phyloP scores from a whole-genome alignment of 2,329 filamentous ascomycete species.

The Xylaria polymorpha region DNA sequence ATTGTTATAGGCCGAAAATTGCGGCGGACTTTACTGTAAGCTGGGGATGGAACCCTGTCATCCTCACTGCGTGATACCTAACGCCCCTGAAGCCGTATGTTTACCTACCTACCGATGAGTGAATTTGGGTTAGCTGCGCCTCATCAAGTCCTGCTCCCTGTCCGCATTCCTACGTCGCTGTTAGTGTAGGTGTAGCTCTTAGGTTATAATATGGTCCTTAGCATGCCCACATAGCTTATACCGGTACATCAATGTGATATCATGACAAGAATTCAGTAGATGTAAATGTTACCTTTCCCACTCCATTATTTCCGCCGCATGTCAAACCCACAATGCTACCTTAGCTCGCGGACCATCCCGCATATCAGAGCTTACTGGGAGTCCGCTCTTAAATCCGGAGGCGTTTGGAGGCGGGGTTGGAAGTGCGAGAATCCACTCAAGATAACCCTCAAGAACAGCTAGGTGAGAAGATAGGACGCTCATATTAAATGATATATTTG shows the following conservation, averaged over 20 bases:
- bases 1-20: no score
- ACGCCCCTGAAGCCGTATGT: neutral
- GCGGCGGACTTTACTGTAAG: no score
- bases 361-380: neutral
- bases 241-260: neutral
- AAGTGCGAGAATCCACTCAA: neutral
- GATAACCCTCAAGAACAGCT: neutral
- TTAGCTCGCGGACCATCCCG: slow-evolving; percentile 13
- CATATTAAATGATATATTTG: neutral
- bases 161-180: neutral
- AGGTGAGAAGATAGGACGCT: neutral
- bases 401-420: neutral
- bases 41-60: neutral
- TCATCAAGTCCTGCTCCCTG: neutral
- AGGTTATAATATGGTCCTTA: neutral
- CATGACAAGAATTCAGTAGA: neutral
- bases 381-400: neutral
- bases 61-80: neutral
- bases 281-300: neutral
- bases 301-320: slow-evolving; percentile 1
- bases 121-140: neutral
- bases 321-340: neutral
- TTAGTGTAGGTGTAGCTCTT: neutral
- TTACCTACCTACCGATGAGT: neutral
- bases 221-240: neutral